Conservation (phyloP, 2,329 filamentous ascomycete species). For the Thermothelomyces thermophilus region DNA sequence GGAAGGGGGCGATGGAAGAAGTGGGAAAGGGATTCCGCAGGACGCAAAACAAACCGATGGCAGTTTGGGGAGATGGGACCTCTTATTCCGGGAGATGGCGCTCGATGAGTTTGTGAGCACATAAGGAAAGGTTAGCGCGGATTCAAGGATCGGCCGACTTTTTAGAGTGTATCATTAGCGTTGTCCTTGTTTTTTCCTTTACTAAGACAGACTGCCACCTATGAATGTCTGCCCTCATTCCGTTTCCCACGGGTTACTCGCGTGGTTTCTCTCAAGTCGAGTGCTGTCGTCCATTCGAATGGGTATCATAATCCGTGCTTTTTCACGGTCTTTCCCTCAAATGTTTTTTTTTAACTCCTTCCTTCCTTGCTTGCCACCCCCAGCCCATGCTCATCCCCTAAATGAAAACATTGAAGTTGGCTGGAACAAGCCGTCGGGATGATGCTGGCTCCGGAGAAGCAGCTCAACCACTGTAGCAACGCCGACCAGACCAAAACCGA, state of each 20-base stretch:
- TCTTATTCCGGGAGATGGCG: neutral
- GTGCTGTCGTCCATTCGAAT: neutral
- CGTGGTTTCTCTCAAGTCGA: neutral
- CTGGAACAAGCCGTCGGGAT: neutral
- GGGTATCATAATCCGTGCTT: slow-evolving; percentile 3
- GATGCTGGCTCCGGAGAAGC: neutral
- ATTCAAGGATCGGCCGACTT: neutral
- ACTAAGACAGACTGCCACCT: neutral
- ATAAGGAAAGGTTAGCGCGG: neutral
- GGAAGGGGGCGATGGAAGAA: neutral
- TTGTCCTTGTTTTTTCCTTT: neutral
- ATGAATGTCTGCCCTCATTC: too few species aligned
- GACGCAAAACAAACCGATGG: too few species aligned
- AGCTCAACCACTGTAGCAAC: neutral
- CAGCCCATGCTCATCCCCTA: neutral
- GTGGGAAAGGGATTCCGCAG: neutral
- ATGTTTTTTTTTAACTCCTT: too few species aligned
- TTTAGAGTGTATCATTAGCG: neutral
- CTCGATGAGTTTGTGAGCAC: neutral
- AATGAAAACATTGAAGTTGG: neutral
- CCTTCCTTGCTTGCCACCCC: neutral
- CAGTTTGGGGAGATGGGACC: neutral
- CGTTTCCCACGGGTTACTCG: too few species aligned
- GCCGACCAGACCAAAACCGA: neutral
- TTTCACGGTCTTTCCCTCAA: neutral